Evolutionary conservation across 1,139 yeast genomes (phyloP).

Genomic region (Candida glucosophila): DNA sequence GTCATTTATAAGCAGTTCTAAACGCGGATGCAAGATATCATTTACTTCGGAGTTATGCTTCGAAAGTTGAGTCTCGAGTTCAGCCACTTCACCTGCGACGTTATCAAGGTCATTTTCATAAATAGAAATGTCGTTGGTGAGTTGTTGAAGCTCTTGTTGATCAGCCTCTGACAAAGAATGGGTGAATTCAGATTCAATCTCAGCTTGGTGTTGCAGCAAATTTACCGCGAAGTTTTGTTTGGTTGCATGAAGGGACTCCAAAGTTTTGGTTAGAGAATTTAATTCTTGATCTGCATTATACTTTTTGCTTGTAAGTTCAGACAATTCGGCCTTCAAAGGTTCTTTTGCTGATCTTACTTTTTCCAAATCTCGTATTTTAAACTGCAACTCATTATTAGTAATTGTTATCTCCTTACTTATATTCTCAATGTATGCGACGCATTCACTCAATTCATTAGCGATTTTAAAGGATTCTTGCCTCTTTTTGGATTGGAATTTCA

Average conservation of each 20-base stretch:
- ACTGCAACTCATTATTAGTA: conserved; percentile 38
- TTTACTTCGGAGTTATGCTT: conserved; percentile 48
- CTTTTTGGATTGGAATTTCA: conserved; percentile 47
- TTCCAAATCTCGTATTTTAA: conserved; percentile 29
- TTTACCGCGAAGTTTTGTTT: conserved; percentile 19
- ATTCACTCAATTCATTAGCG: conserved; percentile 15
- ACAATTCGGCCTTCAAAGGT: conserved; percentile 32
- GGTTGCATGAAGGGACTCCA: conserved; percentile 14
- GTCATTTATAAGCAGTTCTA: conserved; percentile 28
- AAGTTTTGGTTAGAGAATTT: conserved; percentile 14
- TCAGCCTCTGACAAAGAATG: conserved; percentile 41
- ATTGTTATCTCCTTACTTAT: conserved; percentile 20
- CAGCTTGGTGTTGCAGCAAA: conserved; percentile 36
- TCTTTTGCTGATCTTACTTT: conserved; percentile 31
- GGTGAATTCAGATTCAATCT: conserved; percentile 47
- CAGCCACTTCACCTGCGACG: conserved; percentile 35
- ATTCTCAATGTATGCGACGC: conserved; percentile 14
- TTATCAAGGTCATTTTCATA: conserved; percentile 34
- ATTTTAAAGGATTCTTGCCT: conserved; percentile 37
- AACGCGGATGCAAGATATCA: conserved; percentile 34
- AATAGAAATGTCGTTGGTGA: conserved; percentile 30
- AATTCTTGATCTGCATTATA: conserved; percentile 36
- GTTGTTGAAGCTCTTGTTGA: conserved; percentile 22
- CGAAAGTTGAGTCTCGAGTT: conserved; percentile 44
- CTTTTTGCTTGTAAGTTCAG: conserved; percentile 32